Percentiles rank a stretch among this genome's conserved stretches.
These are phyloP conservation scores for Orbilia quercus DNA, from an alignment of 2,329 filamentous ascomycete genomes.

Conservation along the genomic window DNA sequence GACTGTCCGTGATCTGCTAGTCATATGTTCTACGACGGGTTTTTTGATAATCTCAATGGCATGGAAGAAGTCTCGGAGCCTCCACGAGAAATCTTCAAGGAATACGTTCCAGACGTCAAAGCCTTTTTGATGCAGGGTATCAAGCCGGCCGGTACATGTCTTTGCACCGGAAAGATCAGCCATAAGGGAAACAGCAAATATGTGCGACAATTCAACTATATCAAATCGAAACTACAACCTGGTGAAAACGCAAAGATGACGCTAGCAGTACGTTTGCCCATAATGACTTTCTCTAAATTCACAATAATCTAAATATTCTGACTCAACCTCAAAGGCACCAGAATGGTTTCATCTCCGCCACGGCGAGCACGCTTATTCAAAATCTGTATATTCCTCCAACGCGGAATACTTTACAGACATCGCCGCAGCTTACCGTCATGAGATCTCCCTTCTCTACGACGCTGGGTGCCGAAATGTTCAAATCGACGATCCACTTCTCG, in stretches of 20 bases:
- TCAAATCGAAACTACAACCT: constrained; percentile 71
- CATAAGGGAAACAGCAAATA: constrained; percentile 64
- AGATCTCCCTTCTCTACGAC: constrained; percentile 72
- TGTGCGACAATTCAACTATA: constrained; percentile 70
- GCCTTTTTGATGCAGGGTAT: constrained; percentile 71
- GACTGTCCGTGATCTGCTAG: constrained; percentile 31
- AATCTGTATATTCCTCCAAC: constrained; percentile 69
- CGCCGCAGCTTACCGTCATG: constrained; percentile 73
- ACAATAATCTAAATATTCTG: neutral
- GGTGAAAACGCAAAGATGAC: constrained; percentile 77
- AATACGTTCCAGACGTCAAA: constrained; percentile 72
- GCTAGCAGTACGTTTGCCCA: constrained; percentile 65
- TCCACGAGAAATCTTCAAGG: constrained; percentile 56
- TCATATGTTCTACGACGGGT: constrained; percentile 58
- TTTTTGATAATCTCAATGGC: constrained; percentile 58
- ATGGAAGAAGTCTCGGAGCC: constrained; percentile 53
- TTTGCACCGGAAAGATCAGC: constrained; percentile 70
- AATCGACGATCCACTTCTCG: constrained; percentile 75
- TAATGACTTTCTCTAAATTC: neutral
- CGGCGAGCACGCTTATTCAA: constrained; percentile 69
- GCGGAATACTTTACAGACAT: constrained; percentile 74
- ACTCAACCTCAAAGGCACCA: constrained; percentile 30
- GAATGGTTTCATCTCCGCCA: constrained; percentile 54
- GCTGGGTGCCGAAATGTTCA: constrained; percentile 75
- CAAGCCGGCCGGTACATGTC: constrained; percentile 69